phyloP scores from a whole-genome alignment of 129 eudicot genomes.

The Tagetes erecta region DNA sequence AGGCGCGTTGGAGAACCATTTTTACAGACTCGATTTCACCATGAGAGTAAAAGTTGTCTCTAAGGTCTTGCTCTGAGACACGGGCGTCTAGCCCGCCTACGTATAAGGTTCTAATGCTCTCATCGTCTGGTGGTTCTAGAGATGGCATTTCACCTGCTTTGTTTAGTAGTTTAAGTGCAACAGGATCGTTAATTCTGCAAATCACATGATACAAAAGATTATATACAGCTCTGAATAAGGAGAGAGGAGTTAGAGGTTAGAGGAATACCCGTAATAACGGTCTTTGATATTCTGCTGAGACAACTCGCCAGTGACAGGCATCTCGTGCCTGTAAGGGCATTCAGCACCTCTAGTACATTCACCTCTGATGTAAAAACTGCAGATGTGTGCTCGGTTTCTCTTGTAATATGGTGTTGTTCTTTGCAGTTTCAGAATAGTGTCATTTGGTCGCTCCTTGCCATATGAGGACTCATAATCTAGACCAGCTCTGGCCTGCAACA shows the following conservation, averaged over 20 bases:
- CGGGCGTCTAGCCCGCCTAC: constrained; percentile 87
- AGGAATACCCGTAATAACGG: constrained; percentile 91
- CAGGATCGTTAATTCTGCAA: constrained; percentile 91
- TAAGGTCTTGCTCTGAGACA: constrained; percentile 77
- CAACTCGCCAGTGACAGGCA: constrained; percentile 93
- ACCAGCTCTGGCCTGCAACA: constrained; percentile 86
- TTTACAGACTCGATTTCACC: constrained; percentile 92
- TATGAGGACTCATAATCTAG: constrained; percentile 91
- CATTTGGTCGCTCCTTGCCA: constrained; percentile 83
- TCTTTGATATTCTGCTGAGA: constrained; percentile 96
- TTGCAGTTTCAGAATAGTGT: constrained; percentile 92
- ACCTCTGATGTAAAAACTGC: constrained; percentile 92
- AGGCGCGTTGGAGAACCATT: constrained; percentile 79
- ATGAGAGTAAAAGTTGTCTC: constrained; percentile 82
- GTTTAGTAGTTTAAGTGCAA: constrained; percentile 85
- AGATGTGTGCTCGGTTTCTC: constrained; percentile 92
- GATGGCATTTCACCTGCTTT: constrained; percentile 98
- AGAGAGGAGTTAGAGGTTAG: neutral
- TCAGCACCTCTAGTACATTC: constrained; percentile 99
- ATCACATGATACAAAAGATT: neutral
- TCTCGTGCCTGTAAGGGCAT: constrained; percentile 98
- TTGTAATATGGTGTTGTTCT: constrained; percentile 91
- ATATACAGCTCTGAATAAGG: neutral
- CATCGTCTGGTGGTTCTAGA: constrained; percentile 87
- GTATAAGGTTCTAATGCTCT: constrained; percentile 88